Conservation (phyloP, 371 early-diverging fungal species). For the Fennellomyces sp. region DNA sequence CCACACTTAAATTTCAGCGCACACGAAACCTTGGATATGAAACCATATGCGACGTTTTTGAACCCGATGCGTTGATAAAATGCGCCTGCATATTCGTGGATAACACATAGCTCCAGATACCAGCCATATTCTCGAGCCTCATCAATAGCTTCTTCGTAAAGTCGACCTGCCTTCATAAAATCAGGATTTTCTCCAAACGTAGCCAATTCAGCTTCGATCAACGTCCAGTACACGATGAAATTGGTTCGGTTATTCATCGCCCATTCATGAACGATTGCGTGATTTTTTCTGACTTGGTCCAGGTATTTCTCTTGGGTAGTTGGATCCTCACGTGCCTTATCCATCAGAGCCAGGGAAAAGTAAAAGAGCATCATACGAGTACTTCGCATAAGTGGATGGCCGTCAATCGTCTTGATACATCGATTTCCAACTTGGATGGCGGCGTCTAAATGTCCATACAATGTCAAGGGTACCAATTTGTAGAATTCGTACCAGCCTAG, state of each 20-base stretch:
- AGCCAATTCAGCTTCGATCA: conserved; percentile 9
- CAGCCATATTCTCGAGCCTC: conserved; percentile 33
- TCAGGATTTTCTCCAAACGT: not conserved
- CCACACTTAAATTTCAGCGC: not conserved
- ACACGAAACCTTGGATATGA: conserved; percentile 27
- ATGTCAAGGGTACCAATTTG: conserved; percentile 35
- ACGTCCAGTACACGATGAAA: conserved; percentile 32
- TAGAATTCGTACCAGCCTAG: conserved; percentile 44
- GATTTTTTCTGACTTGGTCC: conserved; percentile 26
- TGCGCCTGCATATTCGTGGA: conserved; percentile 43
- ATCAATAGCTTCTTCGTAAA: conserved; percentile 46
- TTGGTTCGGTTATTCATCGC: conserved; percentile 26
- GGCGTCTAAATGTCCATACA: conserved; percentile 41
- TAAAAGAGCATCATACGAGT: conserved; percentile 29
- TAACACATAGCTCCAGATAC: conserved; percentile 31
- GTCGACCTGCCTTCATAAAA: conserved; percentile 13
- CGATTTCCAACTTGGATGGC: conserved; percentile 34
- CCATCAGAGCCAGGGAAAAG: conserved; percentile 37
- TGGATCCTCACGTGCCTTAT: conserved; percentile 20
- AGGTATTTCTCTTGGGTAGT: conserved; percentile 12
- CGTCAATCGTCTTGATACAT: conserved; percentile 23
- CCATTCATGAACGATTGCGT: conserved; percentile 29
- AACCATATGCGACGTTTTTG: conserved; percentile 36
- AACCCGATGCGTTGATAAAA: conserved; percentile 37
- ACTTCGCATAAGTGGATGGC: conserved; percentile 38